Base-by-base conservation (phyloP, 441 rosid genomes). In the Croton laevigatus region DNA sequence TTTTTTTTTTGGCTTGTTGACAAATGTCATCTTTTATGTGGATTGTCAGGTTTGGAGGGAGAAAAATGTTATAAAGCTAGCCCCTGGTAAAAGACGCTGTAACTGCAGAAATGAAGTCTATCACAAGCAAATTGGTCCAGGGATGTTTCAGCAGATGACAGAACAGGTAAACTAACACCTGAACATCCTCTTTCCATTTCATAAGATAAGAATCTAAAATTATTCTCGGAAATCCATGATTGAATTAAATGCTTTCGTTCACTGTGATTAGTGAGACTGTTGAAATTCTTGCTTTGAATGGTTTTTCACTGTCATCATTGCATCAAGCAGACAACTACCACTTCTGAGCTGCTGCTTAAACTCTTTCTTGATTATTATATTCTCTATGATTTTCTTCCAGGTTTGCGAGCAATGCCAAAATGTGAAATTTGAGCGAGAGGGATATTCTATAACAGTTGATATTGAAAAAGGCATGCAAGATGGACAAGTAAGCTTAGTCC, bases 131-230 rank as follows among this genome's bases (percentile, higher is more conserved):
- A 89, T 95, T 80, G 99, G 97, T 78, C 99, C 99, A 10, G 98
- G 98, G 74, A 95, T 95, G 98, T 95, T 91, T 80, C 99, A 95
- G 76, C 99, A 95, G 81, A 95, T 93, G 98, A 89, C 97, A 34
- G 97, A 95, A 73, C 88, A 89, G 97, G 99, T 92, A 79, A n/a
- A 14, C 5, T 11, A 16, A 67, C 3, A 53, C 49, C 51, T 60
- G 68, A 52, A 10, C 38, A 10, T 6, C 53, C 45, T 68, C 37
- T 14, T 17, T 45, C 12, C 48, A 42, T 20, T 55, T 12, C 27
- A 6, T 52, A 14, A 62, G 40, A 57, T 55, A n/a, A 42, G 51
- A 38, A 16, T 12, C 32, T 44, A 44, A 57, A 52, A 49, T 16
- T 27, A 13, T 23, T 5, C 12, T 9, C 32, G 3, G 37, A 68